phyloP scores from a whole-genome alignment of 31 red algal genomes.

The Bonnemaisonia californica region DNA sequence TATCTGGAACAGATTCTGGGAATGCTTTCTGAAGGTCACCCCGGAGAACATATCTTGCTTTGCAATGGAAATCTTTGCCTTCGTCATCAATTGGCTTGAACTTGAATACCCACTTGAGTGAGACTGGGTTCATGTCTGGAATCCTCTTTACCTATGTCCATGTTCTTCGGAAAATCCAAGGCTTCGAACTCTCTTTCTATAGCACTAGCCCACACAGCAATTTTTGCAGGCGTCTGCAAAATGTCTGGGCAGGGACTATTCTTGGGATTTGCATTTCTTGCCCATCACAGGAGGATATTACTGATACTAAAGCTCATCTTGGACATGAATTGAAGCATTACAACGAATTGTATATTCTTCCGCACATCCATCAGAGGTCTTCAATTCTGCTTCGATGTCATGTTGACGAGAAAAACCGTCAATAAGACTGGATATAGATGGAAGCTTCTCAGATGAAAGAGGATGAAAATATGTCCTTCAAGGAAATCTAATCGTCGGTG shows the following conservation, averaged over 20 bases:
- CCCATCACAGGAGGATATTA: too few relatives aligned
- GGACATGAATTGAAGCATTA: too few relatives aligned
- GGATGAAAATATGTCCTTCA: too few relatives aligned
- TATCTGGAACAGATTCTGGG: conserved; percentile 20
- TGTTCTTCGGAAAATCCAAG: background rate
- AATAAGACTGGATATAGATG: too few relatives aligned
- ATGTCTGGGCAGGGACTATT: background rate
- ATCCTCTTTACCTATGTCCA: background rate
- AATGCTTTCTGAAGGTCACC: background rate
- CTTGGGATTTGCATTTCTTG: too few relatives aligned
- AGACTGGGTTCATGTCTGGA: background rate
- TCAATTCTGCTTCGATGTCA: too few relatives aligned
- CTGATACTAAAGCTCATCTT: too few relatives aligned
- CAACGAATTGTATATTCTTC: too few relatives aligned
- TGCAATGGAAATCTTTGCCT: background rate
- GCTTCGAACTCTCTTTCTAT: conserved; percentile 4
- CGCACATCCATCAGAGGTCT: too few relatives aligned
- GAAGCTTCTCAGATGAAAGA: too few relatives aligned
- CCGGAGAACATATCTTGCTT: conserved; percentile 9
- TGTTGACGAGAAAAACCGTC: too few relatives aligned
- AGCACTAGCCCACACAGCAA: conserved; percentile 3
- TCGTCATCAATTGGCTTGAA: background rate
- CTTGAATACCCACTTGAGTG: conserved; percentile 13
- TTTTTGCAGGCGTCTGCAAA: conserved; percentile 6
- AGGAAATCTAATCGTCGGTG: too few relatives aligned